Conservation (phyloP, 2,329 filamentous ascomycete genomes). For the Trichoderma polysporum region DNA sequence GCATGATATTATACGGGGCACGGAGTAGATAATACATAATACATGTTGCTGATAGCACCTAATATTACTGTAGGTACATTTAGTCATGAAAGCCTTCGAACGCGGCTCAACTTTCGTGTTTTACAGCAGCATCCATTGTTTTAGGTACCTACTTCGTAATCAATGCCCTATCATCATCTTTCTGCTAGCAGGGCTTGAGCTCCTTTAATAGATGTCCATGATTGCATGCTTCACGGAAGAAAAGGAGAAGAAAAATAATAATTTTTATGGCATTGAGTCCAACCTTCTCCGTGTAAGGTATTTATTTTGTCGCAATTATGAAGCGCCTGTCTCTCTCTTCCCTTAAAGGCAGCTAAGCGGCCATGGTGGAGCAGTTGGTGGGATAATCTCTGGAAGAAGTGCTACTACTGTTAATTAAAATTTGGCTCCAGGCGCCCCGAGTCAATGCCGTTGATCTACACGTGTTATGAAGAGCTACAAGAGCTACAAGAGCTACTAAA, state of each 20-base stretch:
- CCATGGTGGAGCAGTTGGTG: neutral
- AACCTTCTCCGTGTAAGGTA: neutral
- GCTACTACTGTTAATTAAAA: neutral
- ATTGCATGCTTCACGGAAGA: neutral
- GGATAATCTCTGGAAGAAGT: neutral
- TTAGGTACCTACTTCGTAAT: neutral
- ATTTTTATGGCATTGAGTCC: neutral
- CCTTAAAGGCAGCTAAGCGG: neutral
- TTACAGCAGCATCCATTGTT: neutral
- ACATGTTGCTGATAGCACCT: neutral
- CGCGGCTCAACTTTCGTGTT: neutral
- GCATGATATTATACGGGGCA: neutral
- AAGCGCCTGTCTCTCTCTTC: neutral
- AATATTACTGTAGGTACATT: neutral
- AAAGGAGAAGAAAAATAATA: neutral
- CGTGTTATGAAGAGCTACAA: neutral
- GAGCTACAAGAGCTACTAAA: neutral
- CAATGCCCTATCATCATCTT: neutral
- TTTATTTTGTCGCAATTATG: neutral
- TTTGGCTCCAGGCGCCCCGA: neutral
- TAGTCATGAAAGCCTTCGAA: neutral
- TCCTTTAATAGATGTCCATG: neutral
- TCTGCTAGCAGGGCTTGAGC: neutral
- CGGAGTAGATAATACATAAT: neutral
- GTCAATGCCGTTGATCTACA: neutral